Evolutionary conservation across 2,329 filamentous ascomycete species (phyloP).

Genomic region (Fusarium stilboides): DNA sequence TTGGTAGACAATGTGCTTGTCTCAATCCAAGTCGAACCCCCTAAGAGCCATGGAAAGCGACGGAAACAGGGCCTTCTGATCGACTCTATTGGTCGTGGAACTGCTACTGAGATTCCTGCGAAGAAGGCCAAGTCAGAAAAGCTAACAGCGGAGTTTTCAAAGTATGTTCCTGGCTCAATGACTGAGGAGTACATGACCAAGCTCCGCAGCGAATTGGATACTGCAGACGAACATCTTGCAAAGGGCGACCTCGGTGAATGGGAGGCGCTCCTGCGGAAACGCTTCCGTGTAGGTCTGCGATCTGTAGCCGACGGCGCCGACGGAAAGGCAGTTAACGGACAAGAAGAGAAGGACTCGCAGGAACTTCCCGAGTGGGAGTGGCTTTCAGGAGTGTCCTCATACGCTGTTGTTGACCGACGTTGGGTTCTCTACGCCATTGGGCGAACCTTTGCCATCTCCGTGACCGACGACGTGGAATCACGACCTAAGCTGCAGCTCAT

Average conservation of each 20-base stretch:
- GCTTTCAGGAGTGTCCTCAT: slow-evolving; percentile 60
- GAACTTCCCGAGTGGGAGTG: slow-evolving; percentile 66
- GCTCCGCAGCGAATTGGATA: slow-evolving; percentile 61
- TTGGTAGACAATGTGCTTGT: slow-evolving; percentile 75
- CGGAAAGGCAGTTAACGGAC: slow-evolving; percentile 31
- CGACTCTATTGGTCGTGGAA: slow-evolving; percentile 80
- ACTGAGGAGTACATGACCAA: slow-evolving; percentile 65
- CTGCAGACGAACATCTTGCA: slow-evolving; percentile 65
- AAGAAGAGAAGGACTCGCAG: slow-evolving; percentile 43
- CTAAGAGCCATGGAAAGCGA: slow-evolving; percentile 69
- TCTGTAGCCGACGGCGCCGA: slow-evolving; percentile 36
- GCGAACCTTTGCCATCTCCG: slow-evolving; percentile 71
- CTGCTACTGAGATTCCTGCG: slow-evolving; percentile 56
- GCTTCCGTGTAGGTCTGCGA: slow-evolving; percentile 63
- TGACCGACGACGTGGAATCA: slow-evolving; percentile 57
- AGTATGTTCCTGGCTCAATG: slow-evolving; percentile 64
- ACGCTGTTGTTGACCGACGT: slow-evolving; percentile 73
- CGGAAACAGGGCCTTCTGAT: slow-evolving; percentile 76
- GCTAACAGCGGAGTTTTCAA: slow-evolving; percentile 54
- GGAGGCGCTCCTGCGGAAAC: slow-evolving; percentile 65
- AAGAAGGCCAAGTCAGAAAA: slow-evolving; percentile 55
- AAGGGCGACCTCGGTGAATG: slow-evolving; percentile 64
- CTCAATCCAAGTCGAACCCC: slow-evolving; percentile 78
- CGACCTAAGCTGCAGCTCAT: slow-evolving; percentile 54
- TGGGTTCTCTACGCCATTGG: slow-evolving; percentile 76